Percentiles rank a stretch among this genome's conserved stretches.
Conservation (phyloP, 2,329 filamentous ascomycete genomes). For the Paecilomyces dactylethromorphus region DNA sequence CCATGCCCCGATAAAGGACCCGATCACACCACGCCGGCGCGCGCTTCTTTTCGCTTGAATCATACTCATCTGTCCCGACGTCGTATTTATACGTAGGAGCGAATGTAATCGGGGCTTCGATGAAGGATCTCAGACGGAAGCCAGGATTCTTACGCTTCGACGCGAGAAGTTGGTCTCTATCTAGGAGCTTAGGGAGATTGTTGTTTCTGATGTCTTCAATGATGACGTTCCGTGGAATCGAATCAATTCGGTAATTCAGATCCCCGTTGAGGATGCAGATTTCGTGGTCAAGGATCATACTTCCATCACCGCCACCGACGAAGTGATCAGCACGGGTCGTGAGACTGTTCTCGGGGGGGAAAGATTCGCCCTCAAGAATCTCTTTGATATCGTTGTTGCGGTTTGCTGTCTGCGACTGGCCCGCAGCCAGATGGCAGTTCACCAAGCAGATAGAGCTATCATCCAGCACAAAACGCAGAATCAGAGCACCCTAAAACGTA, state of each 20-base stretch:
- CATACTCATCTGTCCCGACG: constrained; percentile 88
- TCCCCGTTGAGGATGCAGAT: constrained; percentile 96
- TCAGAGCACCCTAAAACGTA: constrained; percentile 61
- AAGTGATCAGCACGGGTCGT: constrained; percentile 68
- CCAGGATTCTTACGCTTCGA: constrained; percentile 83
- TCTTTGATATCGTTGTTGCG: constrained; percentile 88
- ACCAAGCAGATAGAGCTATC: constrained; percentile 93
- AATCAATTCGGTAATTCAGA: constrained; percentile 96
- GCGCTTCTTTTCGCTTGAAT: constrained; percentile 88
- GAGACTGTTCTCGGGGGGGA: constrained; percentile 67
- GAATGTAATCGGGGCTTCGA: constrained; percentile 86
- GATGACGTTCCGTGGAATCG: constrained; percentile 89
- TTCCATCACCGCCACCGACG: constrained; percentile 86
- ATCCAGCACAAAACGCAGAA: constrained; percentile 87
- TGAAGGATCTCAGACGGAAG: constrained; percentile 81
- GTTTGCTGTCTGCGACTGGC: constrained; percentile 81
- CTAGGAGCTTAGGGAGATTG: constrained; percentile 78
- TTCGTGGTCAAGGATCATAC: constrained; percentile 93
- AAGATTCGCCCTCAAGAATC: constrained; percentile 71
- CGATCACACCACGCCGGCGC: constrained; percentile 96
- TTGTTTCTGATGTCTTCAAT: constrained; percentile 75
- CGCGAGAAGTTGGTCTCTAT: constrained; percentile 87
- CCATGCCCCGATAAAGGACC: constrained; percentile 74
- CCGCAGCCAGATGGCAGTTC: constrained; percentile 94
- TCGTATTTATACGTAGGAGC: constrained; percentile 98